phyloP scores from a whole-genome alignment of 768 basidiomycete species.

The Boletales sp. region DNA sequence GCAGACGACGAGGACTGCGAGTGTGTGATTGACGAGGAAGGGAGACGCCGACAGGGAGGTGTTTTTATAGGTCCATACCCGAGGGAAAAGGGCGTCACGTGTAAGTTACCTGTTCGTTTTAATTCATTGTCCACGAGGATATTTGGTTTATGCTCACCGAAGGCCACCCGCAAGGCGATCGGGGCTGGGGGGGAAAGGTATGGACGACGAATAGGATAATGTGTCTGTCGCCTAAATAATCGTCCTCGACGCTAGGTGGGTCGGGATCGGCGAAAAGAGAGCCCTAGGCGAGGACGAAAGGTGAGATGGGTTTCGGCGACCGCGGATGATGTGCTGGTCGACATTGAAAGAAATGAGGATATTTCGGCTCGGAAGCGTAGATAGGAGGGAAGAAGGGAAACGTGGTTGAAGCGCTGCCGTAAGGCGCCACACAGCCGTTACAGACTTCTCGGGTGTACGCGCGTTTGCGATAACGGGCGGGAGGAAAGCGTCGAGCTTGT shows the following conservation, averaged over 20 bases:
- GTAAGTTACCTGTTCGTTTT: background rate
- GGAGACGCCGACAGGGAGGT: background rate
- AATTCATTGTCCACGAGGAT: background rate
- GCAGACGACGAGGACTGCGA: background rate
- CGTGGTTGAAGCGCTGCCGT: constrained; percentile 12
- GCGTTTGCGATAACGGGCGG: constrained; percentile 10
- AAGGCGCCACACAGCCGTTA: background rate
- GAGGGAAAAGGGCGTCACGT: constrained; percentile 9
- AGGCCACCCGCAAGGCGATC: constrained; percentile 13
- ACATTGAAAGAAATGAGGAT: background rate
- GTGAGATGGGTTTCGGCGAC: background rate
- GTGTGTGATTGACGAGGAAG: background rate
- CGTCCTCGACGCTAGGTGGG: background rate
- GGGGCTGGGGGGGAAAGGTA: constrained; percentile 7
- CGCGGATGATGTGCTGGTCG: background rate
- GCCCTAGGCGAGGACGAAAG: background rate
- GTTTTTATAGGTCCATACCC: constrained; percentile 12
- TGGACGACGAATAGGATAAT: too few relatives aligned
- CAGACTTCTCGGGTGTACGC: background rate
- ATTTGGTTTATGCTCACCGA: background rate
- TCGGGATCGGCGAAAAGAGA: background rate
- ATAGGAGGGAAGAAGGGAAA: constrained; percentile 14
- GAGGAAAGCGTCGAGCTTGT: background rate
- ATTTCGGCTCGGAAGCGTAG: background rate
- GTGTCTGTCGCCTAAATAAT: background rate